A percentile compares a stretch with the other conserved stretches of the same genome.
phyloP scores from a whole-genome alignment of 208 protist species.

The Balamuthia mandrillaris region DNA sequence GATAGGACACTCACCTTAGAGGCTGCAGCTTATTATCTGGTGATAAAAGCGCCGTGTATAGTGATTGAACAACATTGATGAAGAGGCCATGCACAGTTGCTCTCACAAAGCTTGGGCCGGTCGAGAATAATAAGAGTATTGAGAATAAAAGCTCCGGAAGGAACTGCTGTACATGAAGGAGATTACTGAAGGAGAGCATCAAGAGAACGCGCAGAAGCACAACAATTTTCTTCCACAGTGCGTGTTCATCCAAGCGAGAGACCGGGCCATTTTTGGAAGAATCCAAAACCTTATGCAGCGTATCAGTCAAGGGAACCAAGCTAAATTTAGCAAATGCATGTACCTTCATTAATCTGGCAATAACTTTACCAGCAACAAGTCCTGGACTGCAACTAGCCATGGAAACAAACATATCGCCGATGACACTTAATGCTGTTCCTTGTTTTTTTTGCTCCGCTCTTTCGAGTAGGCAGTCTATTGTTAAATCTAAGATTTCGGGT shows the following conservation, averaged over 20 bases:
- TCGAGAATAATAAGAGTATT: conserved; percentile 46
- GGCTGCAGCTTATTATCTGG: conserved; percentile 8
- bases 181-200: conserved; percentile 59
- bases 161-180: conserved; percentile 49
- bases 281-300: no score
- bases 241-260: no score
- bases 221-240: conserved; percentile 48
- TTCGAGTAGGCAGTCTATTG: background rate
- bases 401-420: conserved; percentile 42
- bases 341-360: background rate
- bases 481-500: background rate
- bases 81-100: conserved; percentile 44
- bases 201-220: conserved; percentile 52
- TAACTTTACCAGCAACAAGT: conserved; percentile 46
- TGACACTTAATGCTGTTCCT: background rate
- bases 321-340: no score
- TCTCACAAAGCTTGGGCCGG: conserved; percentile 24
- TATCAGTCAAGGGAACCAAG: no score
- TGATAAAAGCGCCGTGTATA: conserved; percentile 45
- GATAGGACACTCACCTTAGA: no score
- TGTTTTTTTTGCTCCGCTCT: background rate
- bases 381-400: conserved; percentile 11
- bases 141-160: conserved; percentile 54
- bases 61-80: conserved; percentile 59
- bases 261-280: no score